Evolutionary conservation across 2,329 filamentous ascomycete genomes (phyloP), one percentile per base, ranked within the genome.

Genomic region (Stachybotrys chlorohalonatus): DNA sequence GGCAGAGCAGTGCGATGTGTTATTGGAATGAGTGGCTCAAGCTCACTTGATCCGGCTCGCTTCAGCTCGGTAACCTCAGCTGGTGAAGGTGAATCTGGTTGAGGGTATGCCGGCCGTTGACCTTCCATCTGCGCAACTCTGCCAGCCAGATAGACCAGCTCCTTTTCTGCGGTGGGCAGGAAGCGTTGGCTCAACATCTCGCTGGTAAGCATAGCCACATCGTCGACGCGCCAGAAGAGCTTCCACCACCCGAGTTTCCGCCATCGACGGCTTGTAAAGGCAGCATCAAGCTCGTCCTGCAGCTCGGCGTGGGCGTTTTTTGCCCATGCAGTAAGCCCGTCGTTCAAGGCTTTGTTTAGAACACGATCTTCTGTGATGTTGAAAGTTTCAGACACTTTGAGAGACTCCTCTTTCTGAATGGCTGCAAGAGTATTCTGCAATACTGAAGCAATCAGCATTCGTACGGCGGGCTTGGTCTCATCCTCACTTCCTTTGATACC

Each of bases 141-240:
- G 1, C 93, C 93, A 7, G 89, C 82, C 2, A 96, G 80, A 70
- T 87, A 95, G 50, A 96, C 86, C n/a, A 90, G 80, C 54, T 85
- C 86, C 62, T 86, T 85, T 69, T 96, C 92, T 0, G 92, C 86
- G 4, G 81, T 81, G 0, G 85, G 81, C 4, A 99, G 79, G 75
- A 95, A 97, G 7, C 82, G 79, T 59, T 85, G 84, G 56, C 82
- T 81, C 3, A 96, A 75, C 57, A 96, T 86, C 61, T 94, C 88
- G 1, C 84, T 83, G 3, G 88, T 85, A 54, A 96, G 84, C 79
- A 93, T 87, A 3, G 84, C 83, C 11, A 96, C 90, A 63, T 96
- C 93, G 66, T 97, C 93, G 30, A 94, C 91, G 17, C 90, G 84
- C 91, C 91, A 96, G 66, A 96, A 91, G 0, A 97, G 79, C 68